Evolutionary conservation across 2,329 filamentous ascomycete species (phyloP), one percentile per base, ranked within the genome.

Genomic region (Clonostachys rhizophaga): DNA sequence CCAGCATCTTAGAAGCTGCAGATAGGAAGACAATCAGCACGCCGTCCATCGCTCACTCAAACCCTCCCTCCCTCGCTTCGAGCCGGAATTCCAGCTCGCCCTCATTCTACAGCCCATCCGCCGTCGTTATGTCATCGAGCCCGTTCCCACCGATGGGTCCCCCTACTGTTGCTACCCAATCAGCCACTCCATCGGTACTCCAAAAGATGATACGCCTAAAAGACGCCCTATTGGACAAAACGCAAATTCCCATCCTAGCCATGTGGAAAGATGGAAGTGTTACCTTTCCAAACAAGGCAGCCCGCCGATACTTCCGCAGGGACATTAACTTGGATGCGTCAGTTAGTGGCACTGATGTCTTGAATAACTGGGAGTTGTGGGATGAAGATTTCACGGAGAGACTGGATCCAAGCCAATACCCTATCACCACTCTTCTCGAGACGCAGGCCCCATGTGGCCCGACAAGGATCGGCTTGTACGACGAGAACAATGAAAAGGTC

Each of bases 201-300:
- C 83, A 88, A 55, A 92, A 91, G 60, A 80, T 88, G 47, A 81
- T 79, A 8, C 72, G 84, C 44, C 81, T 92, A 69, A 91, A 91
- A 62, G 87, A 91, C 59, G 86, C 87, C 1, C 73, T 91, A 17
- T 68, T 92, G 7, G 86, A 90, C 58, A 87, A 83, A 37, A 87
- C 88, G 24, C 78, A 82, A 50, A 83, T 89, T 59, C 87, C 88
- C 0, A 84, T 89, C 18, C 70, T 91, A 41, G 84, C 86, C 20
- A 87, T 91, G 82, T 91, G 88, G 88, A 86, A 84, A 58, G 88
- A 92, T 53, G 81, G 86, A 46, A 86, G 80, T 43, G 82, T 90
- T 42, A 83, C 81, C 0, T 83, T 90, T 40, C 84, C 87, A 5
- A 92, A 92, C 57, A 79, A 78, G 54, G 85, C 86, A 5, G 79